A percentile compares a stretch with the other conserved stretches of the same genome.
Conservation (phyloP, 2,329 filamentous ascomycete genomes). For the Aureobasidium sp. region DNA sequence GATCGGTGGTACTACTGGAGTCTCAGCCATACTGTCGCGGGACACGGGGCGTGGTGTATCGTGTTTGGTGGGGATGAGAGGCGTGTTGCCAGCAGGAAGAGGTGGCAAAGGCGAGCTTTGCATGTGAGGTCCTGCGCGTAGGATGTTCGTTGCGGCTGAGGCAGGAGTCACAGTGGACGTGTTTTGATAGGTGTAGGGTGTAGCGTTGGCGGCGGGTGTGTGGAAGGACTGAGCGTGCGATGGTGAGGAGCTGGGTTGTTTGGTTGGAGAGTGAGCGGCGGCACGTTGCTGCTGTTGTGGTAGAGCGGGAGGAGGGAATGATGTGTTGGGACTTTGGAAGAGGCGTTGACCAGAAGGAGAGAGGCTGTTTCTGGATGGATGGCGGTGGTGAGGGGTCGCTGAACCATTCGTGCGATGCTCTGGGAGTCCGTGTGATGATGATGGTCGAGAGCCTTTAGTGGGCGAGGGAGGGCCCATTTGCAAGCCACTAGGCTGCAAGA, state of each 20-base stretch:
- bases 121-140: background rate
- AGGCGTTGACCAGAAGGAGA: constrained; percentile 18
- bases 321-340: constrained; percentile 24
- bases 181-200: constrained; percentile 2
- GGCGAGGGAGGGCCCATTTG: constrained; percentile 20
- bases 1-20: constrained; percentile 22
- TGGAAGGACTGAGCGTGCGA: constrained; percentile 13
- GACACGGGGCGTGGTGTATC: constrained; percentile 13
- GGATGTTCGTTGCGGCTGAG: constrained; percentile 18
- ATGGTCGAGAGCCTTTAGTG: constrained; percentile 18
- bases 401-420: constrained; percentile 24
- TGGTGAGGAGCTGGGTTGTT: constrained; percentile 25
- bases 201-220: background rate
- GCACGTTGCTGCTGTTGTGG: constrained; percentile 15
- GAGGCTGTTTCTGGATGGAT: constrained; percentile 12
- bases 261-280: constrained; percentile 25
- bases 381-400: constrained; percentile 18
- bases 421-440: constrained; percentile 1
- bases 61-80: constrained; percentile 16
- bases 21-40: constrained; percentile 19
- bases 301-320: constrained; percentile 25
- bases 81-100: constrained; percentile 4
- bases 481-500: constrained; percentile 16
- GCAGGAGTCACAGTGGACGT: constrained; percentile 6
- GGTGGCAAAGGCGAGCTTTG: constrained; percentile 14